These are phyloP conservation scores for Collybia nuda DNA, from an alignment of 768 basidiomycete species.

Conservation along the genomic window DNA sequence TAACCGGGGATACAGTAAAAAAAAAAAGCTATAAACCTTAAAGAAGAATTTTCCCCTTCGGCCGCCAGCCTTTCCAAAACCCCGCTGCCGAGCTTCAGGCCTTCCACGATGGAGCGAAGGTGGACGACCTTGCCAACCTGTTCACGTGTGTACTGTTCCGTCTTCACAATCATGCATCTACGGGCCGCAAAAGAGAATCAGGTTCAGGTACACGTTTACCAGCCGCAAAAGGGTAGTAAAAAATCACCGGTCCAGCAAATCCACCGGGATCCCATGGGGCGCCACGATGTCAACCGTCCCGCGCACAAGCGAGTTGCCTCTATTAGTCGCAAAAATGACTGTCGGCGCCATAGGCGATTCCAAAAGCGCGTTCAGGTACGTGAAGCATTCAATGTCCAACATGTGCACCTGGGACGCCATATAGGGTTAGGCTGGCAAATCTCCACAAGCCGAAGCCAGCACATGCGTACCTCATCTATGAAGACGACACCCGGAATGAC, in stretches of 20 bases:
- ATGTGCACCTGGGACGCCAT: conserved; percentile 79
- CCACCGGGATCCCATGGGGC: conserved; percentile 92
- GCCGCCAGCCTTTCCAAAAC: conserved; percentile 80
- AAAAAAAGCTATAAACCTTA: conserved; percentile 53
- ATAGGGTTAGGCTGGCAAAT: conserved; percentile 6
- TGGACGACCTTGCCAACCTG: conserved; percentile 88
- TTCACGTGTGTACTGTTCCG: conserved; percentile 76
- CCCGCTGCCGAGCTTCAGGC: conserved; percentile 69
- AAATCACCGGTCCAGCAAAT: conserved; percentile 83
- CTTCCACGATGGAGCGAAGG: conserved; percentile 84
- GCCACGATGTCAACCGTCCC: conserved; percentile 91
- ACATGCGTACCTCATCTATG: conserved; percentile 84
- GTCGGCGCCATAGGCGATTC: conserved; percentile 98
- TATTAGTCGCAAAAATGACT: conserved; percentile 94
- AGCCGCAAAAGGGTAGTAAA: not conserved
- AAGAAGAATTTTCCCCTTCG: conserved; percentile 79
- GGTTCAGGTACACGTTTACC: conserved; percentile 6
- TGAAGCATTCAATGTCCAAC: conserved; percentile 99
- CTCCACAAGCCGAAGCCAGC: not conserved
- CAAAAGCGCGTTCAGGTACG: conserved; percentile 92
- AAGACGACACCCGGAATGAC: conserved; percentile 97
- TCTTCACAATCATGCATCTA: conserved; percentile 95
- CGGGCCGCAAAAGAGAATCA: not conserved
- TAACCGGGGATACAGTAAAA: not conserved
- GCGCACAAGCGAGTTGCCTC: conserved; percentile 88